Evolutionary conservation across 768 basidiomycete genomes (phyloP), one percentile per base, ranked within the genome.

Genomic region (Favolaschia claudopus): DNA sequence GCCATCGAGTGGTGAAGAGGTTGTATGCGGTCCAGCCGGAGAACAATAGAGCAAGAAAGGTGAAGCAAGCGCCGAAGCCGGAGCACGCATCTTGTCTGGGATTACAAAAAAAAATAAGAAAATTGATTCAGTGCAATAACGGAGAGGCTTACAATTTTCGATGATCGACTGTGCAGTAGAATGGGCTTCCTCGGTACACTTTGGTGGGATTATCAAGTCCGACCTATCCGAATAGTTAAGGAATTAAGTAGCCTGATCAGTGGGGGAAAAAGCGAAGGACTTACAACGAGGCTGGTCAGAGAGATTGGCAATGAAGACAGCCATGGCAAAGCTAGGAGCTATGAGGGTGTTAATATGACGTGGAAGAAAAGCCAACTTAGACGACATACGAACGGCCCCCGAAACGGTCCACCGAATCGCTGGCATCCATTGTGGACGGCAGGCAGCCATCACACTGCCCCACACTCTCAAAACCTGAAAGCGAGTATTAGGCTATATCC

Each of bases 311-410:
- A 3, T n/a, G 37, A 51, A 2, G 52, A 55, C 10, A 58, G 14
- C 12, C 24, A 45, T 1, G 57, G 62, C 8, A 63, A 28, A 19
- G 31, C 24, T 7, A 58, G 20, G 13, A 63, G 48, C 62, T 58
- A 14, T 34, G 6, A 13, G 4, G 10, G 1, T 2, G 15, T n/a
- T n/a, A n/a, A n/a, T n/a, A n/a, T n/a, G 46, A 7, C 10, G 19
- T 7, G 7, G 4, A 24, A 14, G 3, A 38, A 24, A 37, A 7
- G 25, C 31, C 31, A 46, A 25, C 9, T 7, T 9, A 43, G 10
- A 10, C 22, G 22, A 51, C 44, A 27, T 25, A 63, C 61, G 17
- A 63, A 31, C 44, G 61, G 56, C 7, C 22, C n/a, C 36, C 61
- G 45, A 54, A 31, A 37, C 49, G 17, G 49, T 50, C 50, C 56